These are phyloP conservation scores for Teratosphaeria nubilosa DNA, from an alignment of 2,329 filamentous ascomycete genomes.

Conservation along the genomic window DNA sequence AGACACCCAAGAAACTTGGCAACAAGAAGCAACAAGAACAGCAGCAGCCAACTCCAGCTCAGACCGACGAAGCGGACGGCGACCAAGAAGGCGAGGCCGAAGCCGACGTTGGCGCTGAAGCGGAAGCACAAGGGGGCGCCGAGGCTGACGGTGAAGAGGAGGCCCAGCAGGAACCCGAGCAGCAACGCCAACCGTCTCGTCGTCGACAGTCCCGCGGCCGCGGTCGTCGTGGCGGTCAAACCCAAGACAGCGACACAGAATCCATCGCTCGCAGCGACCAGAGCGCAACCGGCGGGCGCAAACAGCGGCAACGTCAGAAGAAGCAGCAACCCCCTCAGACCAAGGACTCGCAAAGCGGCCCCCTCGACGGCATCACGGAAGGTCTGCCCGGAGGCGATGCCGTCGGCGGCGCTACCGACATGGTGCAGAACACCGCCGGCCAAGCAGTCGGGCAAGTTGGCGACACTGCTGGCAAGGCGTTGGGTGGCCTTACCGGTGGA, in stretches of 20 bases:
- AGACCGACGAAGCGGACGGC: constrained; percentile 36
- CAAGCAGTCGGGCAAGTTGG: constrained; percentile 34
- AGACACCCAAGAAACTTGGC: constrained; percentile 41
- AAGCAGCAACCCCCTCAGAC: constrained; percentile 33
- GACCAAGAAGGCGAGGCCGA: constrained; percentile 21
- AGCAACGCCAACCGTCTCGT: constrained; percentile 33
- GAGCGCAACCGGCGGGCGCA: constrained; percentile 43
- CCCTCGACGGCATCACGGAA: constrained; percentile 48
- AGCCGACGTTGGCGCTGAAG: constrained; percentile 25
- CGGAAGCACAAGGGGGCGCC: constrained; percentile 20
- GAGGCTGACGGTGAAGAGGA: constrained; percentile 34
- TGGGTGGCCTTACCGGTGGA: constrained; percentile 39
- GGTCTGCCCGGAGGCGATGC: constrained; percentile 42
- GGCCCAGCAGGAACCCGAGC: constrained; percentile 32
- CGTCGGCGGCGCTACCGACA: constrained; percentile 43
- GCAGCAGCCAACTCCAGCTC: constrained; percentile 39
- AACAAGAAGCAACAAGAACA: constrained; percentile 31
- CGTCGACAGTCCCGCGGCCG: constrained; percentile 42
- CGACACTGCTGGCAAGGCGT: constrained; percentile 34
- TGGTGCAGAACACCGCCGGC: constrained; percentile 47
- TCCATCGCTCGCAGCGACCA: constrained; percentile 45
- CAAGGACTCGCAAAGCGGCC: constrained; percentile 35
- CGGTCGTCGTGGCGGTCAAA: constrained; percentile 29
- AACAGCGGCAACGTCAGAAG: constrained; percentile 44
- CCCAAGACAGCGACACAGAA: constrained; percentile 42